These are phyloP conservation scores for Cercospora zeae-maydis DNA, from an alignment of 2,329 filamentous ascomycete species.

Conservation along the genomic window DNA sequence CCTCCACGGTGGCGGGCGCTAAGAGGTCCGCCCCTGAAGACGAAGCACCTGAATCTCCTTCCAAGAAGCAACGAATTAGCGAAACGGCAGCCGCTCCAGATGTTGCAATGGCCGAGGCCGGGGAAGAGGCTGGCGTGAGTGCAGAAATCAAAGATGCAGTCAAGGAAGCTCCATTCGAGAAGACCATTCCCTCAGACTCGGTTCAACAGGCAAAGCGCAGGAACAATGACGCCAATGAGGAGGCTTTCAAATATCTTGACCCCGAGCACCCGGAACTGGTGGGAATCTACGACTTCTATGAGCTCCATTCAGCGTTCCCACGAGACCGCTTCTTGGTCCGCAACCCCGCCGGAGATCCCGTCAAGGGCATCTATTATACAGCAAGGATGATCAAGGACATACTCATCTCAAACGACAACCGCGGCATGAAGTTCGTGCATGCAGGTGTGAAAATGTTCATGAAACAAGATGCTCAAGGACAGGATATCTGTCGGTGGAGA, in stretches of 20 bases:
- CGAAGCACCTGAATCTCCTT: conserved; percentile 37
- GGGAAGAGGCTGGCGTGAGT: conserved; percentile 18
- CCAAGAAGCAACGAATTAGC: conserved; percentile 33
- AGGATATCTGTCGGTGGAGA: conserved; percentile 85
- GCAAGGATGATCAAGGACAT: conserved; percentile 80
- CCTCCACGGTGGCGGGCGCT: conserved; percentile 14
- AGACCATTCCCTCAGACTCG: conserved; percentile 18
- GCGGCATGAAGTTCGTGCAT: conserved; percentile 92
- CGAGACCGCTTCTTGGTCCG: conserved; percentile 92
- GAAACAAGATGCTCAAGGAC: conserved; percentile 87
- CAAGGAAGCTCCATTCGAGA: conserved; percentile 28
- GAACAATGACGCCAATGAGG: conserved; percentile 60
- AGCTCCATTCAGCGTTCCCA: conserved; percentile 78
- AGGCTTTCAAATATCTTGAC: conserved; percentile 89
- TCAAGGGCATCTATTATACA: conserved; percentile 96
- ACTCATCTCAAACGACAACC: conserved; percentile 79
- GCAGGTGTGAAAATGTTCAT: conserved; percentile 99
- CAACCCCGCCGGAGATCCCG: conserved; percentile 80
- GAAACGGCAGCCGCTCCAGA: conserved; percentile 26
- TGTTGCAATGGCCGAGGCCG: conserved; percentile 13
- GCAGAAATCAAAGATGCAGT: conserved; percentile 24
- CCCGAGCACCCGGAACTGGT: conserved; percentile 71
- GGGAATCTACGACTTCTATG: conserved; percentile 79
- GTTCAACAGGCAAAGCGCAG: conserved; percentile 22
- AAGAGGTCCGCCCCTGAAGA: conserved; percentile 44